Conservation (phyloP, 2,329 filamentous ascomycete species). For the Monosporascus sp. region DNA sequence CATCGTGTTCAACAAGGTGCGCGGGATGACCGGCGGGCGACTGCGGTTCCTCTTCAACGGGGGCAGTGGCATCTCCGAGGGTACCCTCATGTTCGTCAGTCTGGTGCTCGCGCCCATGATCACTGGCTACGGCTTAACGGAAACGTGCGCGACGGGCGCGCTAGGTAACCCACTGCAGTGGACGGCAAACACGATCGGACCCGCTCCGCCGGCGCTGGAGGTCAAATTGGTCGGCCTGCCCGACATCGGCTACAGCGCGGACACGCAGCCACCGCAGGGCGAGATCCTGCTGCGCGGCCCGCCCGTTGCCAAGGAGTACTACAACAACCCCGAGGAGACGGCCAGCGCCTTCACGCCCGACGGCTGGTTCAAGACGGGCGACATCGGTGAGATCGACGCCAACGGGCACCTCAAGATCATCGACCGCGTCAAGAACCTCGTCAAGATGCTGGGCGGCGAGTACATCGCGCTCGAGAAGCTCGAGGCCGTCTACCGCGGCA, state of each 20-base stretch:
- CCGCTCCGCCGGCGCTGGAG: conserved; percentile 71
- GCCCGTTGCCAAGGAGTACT: conserved; percentile 72
- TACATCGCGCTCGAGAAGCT: conserved; percentile 97
- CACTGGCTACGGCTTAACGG: conserved; percentile 87
- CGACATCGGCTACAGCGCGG: conserved; percentile 79
- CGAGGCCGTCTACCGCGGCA: conserved; percentile 82
- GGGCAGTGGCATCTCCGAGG: conserved; percentile 81
- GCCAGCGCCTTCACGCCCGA: conserved; percentile 70
- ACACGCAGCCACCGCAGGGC: conserved; percentile 74
- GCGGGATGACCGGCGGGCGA: conserved; percentile 80
- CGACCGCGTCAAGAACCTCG: conserved; percentile 96
- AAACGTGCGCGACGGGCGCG: conserved; percentile 82
- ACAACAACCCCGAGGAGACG: conserved; percentile 81
- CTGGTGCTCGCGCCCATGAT: conserved; percentile 94
- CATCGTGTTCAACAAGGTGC: conserved; percentile 87
- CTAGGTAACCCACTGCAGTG: conserved; percentile 80
- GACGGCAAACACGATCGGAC: conserved; percentile 71
- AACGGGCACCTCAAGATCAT: conserved; percentile 81
- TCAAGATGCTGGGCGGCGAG: conserved; percentile 92
- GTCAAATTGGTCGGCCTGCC: conserved; percentile 87
- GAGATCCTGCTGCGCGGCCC: conserved; percentile 86
- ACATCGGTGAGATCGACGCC: conserved; percentile 83
- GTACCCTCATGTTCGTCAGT: conserved; percentile 86
- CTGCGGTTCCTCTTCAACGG: conserved; percentile 92
- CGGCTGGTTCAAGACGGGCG: conserved; percentile 95